phyloP scores from a whole-genome alignment of 2,329 filamentous ascomycete genomes.

The Phialemonium atrogriseum region DNA sequence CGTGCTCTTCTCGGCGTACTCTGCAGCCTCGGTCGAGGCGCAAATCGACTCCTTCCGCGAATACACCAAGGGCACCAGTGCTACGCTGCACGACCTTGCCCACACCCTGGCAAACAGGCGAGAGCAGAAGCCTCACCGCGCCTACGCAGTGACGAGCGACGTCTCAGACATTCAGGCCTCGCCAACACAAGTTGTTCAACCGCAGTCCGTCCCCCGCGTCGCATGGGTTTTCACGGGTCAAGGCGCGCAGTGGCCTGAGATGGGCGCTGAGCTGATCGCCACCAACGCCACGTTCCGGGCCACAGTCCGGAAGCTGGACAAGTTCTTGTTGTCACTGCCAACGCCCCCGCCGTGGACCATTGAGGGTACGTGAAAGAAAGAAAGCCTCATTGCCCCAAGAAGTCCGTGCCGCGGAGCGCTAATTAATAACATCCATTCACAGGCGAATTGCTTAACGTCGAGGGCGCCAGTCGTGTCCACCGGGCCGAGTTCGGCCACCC shows the following conservation, averaged over 20 bases:
- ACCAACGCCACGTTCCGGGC: constrained; percentile 8
- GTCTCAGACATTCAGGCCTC: background rate
- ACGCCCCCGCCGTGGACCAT: constrained; percentile 1
- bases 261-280: constrained; percentile 20
- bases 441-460: background rate
- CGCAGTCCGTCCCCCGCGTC: background rate
- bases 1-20: constrained; percentile 5
- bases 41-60: constrained; percentile 2
- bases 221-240: constrained; percentile 22
- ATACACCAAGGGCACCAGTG: too few species aligned
- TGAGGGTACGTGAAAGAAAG: constrained; percentile 7
- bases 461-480: constrained; percentile 5
- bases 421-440: constrained; percentile 4
- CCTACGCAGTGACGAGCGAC: constrained; percentile 3
- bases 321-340: constrained; percentile 5
- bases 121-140: constrained; percentile 2
- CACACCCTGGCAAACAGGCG: constrained; percentile 8
- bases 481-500: constrained; percentile 20
- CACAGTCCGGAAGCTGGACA: constrained; percentile 7
- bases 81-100: constrained; percentile 4
- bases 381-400: constrained; percentile 5
- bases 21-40: constrained; percentile 3
- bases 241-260: constrained; percentile 20
- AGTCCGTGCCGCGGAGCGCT: constrained; percentile 7
- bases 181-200: too few species aligned